A percentile compares a stretch with the other conserved stretches of the same genome.
phyloP scores from a whole-genome alignment of 2,329 filamentous ascomycete genomes.

The Fulvia fulva region DNA sequence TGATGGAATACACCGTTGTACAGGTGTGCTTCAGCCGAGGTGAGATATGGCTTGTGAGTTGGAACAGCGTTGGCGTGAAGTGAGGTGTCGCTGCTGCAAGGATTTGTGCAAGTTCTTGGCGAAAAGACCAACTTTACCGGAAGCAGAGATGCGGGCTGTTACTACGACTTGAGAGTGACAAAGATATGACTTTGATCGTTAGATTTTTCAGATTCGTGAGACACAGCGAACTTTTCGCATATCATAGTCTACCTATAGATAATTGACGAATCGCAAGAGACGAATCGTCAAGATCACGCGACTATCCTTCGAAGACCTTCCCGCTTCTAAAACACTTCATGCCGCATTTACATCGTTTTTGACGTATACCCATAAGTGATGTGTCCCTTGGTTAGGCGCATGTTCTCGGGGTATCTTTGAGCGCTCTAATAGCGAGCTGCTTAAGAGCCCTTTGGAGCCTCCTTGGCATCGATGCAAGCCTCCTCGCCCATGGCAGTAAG shows the following conservation, averaged over 20 bases:
- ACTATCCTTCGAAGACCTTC: conserved; percentile 23
- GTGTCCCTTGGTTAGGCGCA: conserved; percentile 12
- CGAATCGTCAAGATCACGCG: conserved; percentile 23
- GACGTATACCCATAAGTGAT: conserved; percentile 21
- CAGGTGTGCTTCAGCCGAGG: too few relatives aligned
- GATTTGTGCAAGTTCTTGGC: not conserved
- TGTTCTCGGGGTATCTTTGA: conserved; percentile 14
- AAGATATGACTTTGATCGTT: not conserved
- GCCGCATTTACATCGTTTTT: conserved; percentile 20
- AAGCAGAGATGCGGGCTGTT: not conserved
- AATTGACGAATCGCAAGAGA: conserved; percentile 17
- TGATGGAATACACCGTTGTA: too few relatives aligned
- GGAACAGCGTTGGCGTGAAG: too few relatives aligned
- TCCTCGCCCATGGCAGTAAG: conserved; percentile 97
- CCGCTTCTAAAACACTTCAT: conserved; percentile 25
- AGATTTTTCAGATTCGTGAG: not conserved
- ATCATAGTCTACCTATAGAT: conserved; percentile 24
- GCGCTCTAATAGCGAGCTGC: conserved; percentile 8
- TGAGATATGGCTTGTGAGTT: too few relatives aligned
- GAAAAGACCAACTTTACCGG: not conserved
- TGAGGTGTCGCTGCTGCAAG: not conserved
- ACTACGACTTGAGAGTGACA: not conserved
- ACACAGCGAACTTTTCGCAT: conserved; percentile 12
- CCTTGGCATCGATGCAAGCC: conserved; percentile 87
- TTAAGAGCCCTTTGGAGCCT: conserved; percentile 60